phyloP scores from a whole-genome alignment of 768 basidiomycete genomes.

The Mycena capillaripes region DNA sequence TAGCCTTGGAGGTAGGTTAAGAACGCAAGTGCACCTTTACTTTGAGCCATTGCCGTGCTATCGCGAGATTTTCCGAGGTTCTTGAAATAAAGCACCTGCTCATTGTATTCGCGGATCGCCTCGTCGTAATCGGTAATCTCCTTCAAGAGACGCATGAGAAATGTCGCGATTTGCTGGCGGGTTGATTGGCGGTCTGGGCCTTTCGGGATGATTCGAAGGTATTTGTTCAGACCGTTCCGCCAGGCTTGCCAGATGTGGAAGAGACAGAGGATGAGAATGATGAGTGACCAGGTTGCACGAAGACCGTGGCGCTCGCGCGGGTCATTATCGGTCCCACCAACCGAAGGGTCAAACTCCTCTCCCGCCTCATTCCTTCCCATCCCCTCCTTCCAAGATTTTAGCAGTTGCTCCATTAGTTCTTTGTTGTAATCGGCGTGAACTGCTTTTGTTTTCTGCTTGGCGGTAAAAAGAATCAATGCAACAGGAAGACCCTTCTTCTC shows the following conservation, averaged over 20 bases:
- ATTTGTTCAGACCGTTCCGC: conserved; percentile 45
- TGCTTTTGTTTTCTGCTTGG: conserved; percentile 13
- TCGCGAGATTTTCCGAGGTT: conserved; percentile 3
- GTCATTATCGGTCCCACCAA: conserved; percentile 49
- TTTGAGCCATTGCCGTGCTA: conserved; percentile 30
- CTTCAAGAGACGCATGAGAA: conserved; percentile 41
- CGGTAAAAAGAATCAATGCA: conserved; percentile 14
- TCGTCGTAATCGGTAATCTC: conserved; percentile 38
- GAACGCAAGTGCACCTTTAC: conserved; percentile 39
- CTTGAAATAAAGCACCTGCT: conserved; percentile 38
- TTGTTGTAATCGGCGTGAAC: conserved; percentile 24
- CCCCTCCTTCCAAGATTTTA: not conserved
- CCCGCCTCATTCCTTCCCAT: conserved; percentile 18
- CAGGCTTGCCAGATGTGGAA: conserved; percentile 52
- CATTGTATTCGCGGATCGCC: conserved; percentile 35
- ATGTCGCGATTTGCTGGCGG: too few relatives aligned
- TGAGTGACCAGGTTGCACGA: conserved; percentile 29
- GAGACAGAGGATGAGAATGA: conserved; percentile 49
- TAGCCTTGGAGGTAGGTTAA: conserved; percentile 40
- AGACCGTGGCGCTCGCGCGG: conserved; percentile 43
- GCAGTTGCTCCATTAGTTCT: not conserved
- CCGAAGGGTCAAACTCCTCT: conserved; percentile 32
- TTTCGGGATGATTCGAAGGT: conserved; percentile 43
- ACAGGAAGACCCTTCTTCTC: conserved; percentile 23
- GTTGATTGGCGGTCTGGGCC: conserved; percentile 33